These are phyloP conservation scores for Calendula officinalis DNA, from an alignment of 129 eudicot genomes.

Conservation along the genomic window DNA sequence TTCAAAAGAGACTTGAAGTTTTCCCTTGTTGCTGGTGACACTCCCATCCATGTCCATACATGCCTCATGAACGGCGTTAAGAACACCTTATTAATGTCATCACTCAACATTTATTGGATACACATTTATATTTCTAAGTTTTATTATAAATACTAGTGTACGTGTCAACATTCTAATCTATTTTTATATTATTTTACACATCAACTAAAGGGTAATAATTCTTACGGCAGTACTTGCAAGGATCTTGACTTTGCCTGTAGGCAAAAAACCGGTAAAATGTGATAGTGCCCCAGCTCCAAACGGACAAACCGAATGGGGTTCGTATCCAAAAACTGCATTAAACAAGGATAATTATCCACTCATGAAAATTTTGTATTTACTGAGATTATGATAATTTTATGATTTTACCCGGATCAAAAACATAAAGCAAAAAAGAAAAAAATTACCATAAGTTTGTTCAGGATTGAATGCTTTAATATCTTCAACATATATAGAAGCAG, in stretches of 20 bases:
- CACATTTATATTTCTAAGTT: too few species aligned
- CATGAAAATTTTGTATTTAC: neutral
- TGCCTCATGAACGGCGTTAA: conserved; percentile 71
- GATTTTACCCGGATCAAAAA: neutral
- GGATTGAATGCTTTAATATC: conserved; percentile 85
- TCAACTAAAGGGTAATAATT: conserved; percentile 5
- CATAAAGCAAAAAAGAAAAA: neutral
- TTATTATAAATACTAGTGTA: too few species aligned
- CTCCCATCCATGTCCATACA: conserved; percentile 87
- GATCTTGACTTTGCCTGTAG: conserved; percentile 58
- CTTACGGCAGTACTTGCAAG: conserved; percentile 90
- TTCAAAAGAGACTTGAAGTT: conserved; percentile 55
- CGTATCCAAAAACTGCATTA: conserved; percentile 72
- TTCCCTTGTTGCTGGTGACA: conserved; percentile 60
- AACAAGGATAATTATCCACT: neutral
- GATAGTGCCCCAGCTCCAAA: conserved; percentile 71
- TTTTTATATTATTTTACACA: too few species aligned
- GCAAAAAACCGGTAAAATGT: conserved; percentile 62
- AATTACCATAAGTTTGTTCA: conserved; percentile 64
- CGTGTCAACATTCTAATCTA: too few species aligned
- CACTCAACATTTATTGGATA: too few species aligned
- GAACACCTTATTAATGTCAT: too few species aligned
- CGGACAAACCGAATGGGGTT: conserved; percentile 97
- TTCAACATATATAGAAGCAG: conserved; percentile 67
- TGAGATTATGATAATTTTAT: neutral